These are phyloP conservation scores for Erodium trifolium DNA, from an alignment of 441 rosid genomes.

Conservation along the genomic window DNA sequence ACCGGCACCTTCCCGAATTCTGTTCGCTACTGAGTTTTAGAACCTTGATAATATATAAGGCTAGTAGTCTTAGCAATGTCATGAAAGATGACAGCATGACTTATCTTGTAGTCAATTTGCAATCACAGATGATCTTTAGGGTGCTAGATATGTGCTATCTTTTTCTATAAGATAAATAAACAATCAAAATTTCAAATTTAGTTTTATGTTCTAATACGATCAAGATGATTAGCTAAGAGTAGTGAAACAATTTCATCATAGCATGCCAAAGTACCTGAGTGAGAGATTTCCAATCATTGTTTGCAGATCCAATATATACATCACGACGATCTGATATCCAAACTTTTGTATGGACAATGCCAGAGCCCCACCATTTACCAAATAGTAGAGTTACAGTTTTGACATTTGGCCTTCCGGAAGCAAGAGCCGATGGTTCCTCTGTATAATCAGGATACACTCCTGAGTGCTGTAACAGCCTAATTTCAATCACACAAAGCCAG, in stretches of 20 bases:
- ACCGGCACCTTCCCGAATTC: too few relatives aligned
- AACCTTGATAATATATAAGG: too few relatives aligned
- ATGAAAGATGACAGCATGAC: too few relatives aligned
- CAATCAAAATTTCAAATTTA: too few relatives aligned
- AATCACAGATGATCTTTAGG: too few relatives aligned
- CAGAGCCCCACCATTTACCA: constrained; percentile 77
- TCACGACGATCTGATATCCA: constrained; percentile 71
- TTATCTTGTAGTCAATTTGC: too few relatives aligned
- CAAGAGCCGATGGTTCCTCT: constrained; percentile 58
- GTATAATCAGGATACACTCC: constrained; percentile 71
- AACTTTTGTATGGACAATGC: constrained; percentile 80
- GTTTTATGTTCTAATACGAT: not conserved
- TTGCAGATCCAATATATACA: constrained; percentile 83
- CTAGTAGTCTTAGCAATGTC: too few relatives aligned
- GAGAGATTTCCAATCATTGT: constrained; percentile 91
- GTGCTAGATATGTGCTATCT: not conserved
- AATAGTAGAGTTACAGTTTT: constrained; percentile 54
- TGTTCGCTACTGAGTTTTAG: too few relatives aligned
- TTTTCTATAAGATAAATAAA: not conserved
- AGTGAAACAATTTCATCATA: not conserved
- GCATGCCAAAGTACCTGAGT: constrained; percentile 48
- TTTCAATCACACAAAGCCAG: not conserved
- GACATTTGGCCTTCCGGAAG: constrained; percentile 66
- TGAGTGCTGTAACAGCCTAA: constrained; percentile 63
- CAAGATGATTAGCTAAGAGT: not conserved